Conservation (phyloP, 2,329 filamentous ascomycete species). For the Cladosporium sp. region DNA sequence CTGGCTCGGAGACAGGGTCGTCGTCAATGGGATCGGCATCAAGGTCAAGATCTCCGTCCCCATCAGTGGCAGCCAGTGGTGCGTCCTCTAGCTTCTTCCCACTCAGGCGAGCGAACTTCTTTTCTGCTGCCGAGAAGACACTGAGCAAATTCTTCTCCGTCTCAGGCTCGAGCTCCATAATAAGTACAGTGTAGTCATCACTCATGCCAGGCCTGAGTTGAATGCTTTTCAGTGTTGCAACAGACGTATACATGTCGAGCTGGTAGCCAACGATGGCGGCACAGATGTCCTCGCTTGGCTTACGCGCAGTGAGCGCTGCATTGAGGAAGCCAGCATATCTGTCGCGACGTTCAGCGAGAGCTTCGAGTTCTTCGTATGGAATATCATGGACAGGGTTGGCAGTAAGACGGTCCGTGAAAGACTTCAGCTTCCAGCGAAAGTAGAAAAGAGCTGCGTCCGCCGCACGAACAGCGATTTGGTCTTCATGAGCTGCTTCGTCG, state of each 20-base stretch:
- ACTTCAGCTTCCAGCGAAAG: conserved; percentile 77
- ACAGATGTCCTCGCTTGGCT: conserved; percentile 67
- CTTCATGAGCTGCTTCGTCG: conserved; percentile 70
- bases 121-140: conserved; percentile 77
- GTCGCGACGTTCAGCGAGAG: conserved; percentile 55
- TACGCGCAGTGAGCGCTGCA: conserved; percentile 51
- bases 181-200: conserved; percentile 54
- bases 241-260: conserved; percentile 80
- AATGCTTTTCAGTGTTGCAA: conserved; percentile 62
- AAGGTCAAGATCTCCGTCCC: conserved; percentile 50
- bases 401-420: conserved; percentile 51
- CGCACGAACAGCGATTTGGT: conserved; percentile 73
- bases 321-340: conserved; percentile 53
- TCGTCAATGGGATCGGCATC: conserved; percentile 55
- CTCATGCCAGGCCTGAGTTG: conserved; percentile 39
- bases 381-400: conserved; percentile 54
- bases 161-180: conserved; percentile 64
- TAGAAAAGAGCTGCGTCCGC: conserved; percentile 81
- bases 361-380: conserved; percentile 60
- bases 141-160: conserved; percentile 68
- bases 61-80: conserved; percentile 37
- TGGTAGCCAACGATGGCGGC: conserved; percentile 73
- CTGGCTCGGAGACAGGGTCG: conserved; percentile 63
- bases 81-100: conserved; percentile 35
- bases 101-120: conserved; percentile 70